phyloP scores from a whole-genome alignment of 805 yeast species.

The Torulaspora indica region DNA sequence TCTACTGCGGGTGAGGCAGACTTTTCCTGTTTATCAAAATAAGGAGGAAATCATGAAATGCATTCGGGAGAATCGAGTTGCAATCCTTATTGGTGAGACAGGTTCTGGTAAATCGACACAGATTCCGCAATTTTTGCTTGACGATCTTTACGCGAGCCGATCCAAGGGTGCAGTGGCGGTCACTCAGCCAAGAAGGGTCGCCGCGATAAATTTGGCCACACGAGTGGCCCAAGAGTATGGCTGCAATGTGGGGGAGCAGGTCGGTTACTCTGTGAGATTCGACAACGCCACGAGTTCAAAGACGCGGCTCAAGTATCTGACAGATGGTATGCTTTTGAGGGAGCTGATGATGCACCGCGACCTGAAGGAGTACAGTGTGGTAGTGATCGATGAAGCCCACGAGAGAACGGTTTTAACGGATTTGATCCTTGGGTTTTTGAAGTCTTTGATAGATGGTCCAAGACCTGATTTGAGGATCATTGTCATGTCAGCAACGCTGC shows the following conservation, averaged over 20 bases:
- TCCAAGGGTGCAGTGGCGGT: conserved; percentile 67
- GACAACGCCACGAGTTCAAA: conserved; percentile 57
- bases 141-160: conserved; percentile 28
- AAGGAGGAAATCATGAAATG: conserved; percentile 57
- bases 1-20: conserved; percentile 49
- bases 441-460: conserved; percentile 49
- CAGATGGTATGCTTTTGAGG: conserved; percentile 96
- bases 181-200: conserved; percentile 96
- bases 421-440: conserved; percentile 80
- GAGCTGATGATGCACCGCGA: conserved; percentile 75
- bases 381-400: conserved; percentile 94
- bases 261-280: conserved; percentile 92
- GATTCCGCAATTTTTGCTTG: conserved; percentile 84
- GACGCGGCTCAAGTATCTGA: conserved; percentile 77
- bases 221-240: conserved; percentile 91
- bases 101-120: conserved; percentile 98
- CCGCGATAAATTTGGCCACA: conserved; percentile 89
- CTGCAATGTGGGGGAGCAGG: conserved; percentile 66
- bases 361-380: conserved; percentile 62
- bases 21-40: conserved; percentile 73
- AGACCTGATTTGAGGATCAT: conserved; percentile 61
- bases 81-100: conserved; percentile 89
- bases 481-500: conserved; percentile 95
- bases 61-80: conserved; percentile 55
- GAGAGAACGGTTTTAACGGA: conserved; percentile 93